These are phyloP conservation scores for Thelephora terrestris DNA, from an alignment of 1,284 basidiomycete genomes.

Conservation along the genomic window DNA sequence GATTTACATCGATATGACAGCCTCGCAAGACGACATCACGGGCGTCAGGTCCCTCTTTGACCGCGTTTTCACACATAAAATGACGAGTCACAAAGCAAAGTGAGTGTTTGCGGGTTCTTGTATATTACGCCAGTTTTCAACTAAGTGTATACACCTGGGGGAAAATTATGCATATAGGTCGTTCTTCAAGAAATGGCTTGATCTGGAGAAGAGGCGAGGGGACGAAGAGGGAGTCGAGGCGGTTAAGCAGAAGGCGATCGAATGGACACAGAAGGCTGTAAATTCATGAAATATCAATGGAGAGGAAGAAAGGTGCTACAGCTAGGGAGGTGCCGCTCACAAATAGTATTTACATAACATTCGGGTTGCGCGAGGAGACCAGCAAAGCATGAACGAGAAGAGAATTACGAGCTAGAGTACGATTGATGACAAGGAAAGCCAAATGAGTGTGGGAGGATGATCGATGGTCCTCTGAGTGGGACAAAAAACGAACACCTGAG, in stretches of 20 bases:
- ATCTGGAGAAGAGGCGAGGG: slow-evolving; percentile 79
- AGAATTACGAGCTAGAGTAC: slow-evolving; percentile 27
- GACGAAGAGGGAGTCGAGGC: slow-evolving; percentile 73
- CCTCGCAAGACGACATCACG: slow-evolving; percentile 66
- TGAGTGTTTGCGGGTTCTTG: slow-evolving; percentile 25
- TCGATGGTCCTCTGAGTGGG: too few relatives aligned
- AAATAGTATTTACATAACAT: too few relatives aligned
- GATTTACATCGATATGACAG: slow-evolving; percentile 95
- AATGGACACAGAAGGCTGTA: slow-evolving; percentile 67
- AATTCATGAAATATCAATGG: slow-evolving; percentile 1
- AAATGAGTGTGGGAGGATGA: slow-evolving; percentile 37
- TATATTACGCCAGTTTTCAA: slow-evolving; percentile 8
- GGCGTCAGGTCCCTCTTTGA: slow-evolving; percentile 77
- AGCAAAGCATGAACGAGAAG: slow-evolving; percentile 18
- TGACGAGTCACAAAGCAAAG: slow-evolving; percentile 94
- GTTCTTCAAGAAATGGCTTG: slow-evolving; percentile 97
- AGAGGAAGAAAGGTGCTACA: too few relatives aligned
- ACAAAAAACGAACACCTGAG: neutral
- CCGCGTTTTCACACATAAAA: slow-evolving; percentile 72
- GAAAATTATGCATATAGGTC: slow-evolving; percentile 34
- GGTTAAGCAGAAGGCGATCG: slow-evolving; percentile 84
- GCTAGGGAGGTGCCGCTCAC: too few relatives aligned
- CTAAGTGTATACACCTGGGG: slow-evolving; percentile 4
- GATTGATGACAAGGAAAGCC: slow-evolving; percentile 35
- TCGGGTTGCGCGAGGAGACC: neutral